Evolutionary conservation across 352 stramenopile genomes (phyloP).

Genomic region (Halophytophthora batemanensis): DNA sequence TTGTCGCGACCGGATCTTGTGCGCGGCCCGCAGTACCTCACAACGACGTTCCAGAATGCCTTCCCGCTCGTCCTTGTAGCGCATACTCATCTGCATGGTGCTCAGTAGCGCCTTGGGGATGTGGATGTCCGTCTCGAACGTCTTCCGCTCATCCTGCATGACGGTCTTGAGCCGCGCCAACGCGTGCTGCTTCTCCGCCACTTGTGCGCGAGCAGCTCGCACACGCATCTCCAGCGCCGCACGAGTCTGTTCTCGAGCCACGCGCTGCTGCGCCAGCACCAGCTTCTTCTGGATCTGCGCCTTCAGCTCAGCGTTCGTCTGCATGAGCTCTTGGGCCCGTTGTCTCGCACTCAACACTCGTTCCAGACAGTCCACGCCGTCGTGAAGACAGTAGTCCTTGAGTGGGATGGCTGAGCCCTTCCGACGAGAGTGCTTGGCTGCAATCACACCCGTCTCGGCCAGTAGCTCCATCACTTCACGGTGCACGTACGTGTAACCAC

Average conservation of each 20-base stretch:
- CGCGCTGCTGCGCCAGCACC: conserved; percentile 29
- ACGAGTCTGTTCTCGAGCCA: conserved; percentile 50
- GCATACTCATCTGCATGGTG: conserved; percentile 80
- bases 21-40: conserved; percentile 70
- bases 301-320: conserved; percentile 42
- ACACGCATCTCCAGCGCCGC: conserved; percentile 49
- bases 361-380: conserved; percentile 71
- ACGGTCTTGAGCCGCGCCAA: conserved; percentile 53
- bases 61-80: conserved; percentile 81
- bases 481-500: conserved; percentile 59
- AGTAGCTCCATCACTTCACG: conserved; percentile 68
- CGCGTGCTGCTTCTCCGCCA: conserved; percentile 53
- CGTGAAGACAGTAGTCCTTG: conserved; percentile 75
- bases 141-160: conserved; percentile 73
- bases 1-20: conserved; percentile 81
- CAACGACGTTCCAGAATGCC: conserved; percentile 72
- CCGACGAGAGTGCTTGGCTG: conserved; percentile 59
- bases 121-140: conserved; percentile 78
- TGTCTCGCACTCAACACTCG: conserved; percentile 42
- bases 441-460: conserved; percentile 61
- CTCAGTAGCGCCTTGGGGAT: conserved; percentile 72
- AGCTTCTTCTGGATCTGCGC: conserved; percentile 53
- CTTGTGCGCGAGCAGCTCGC: conserved; percentile 39
- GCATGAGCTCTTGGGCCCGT: conserved; percentile 44
- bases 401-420: conserved; percentile 75